phyloP scores from a whole-genome alignment of 345 rosid species.

The Populus euphratica region DNA sequence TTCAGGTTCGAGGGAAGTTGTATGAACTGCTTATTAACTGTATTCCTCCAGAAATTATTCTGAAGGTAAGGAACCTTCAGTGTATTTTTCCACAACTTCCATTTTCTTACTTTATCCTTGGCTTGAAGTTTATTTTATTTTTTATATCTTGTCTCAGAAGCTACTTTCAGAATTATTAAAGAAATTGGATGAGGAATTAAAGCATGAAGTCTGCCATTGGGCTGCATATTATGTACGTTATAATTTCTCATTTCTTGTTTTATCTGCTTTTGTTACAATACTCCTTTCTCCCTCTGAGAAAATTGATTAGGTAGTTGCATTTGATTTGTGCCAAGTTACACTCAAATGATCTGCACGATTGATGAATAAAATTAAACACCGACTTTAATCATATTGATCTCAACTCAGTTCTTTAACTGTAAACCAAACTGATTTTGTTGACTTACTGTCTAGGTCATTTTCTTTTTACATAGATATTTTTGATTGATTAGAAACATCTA shows the following conservation, averaged over 20 bases:
- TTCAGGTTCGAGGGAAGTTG: constrained; percentile 87
- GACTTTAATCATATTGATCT: not conserved
- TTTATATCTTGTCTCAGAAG: constrained; percentile 41
- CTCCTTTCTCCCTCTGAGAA: not conserved
- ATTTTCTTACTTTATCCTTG: not conserved
- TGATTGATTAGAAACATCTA: not conserved
- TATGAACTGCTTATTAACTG: constrained; percentile 80
- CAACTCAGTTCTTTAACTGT: not conserved
- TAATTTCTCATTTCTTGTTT: not conserved
- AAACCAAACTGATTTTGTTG: not conserved
- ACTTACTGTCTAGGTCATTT: not conserved
- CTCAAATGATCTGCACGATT: not conserved
- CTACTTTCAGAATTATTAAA: constrained; percentile 73
- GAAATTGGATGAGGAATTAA: constrained; percentile 84
- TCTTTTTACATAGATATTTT: not conserved
- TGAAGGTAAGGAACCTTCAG: constrained; percentile 52
- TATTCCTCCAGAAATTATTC: constrained; percentile 78
- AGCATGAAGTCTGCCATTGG: constrained; percentile 95
- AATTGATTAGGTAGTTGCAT: not conserved
- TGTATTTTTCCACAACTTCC: not conserved
- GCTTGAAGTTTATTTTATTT: constrained; percentile 10
- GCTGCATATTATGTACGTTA: constrained; percentile 89
- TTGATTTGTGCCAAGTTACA: not conserved
- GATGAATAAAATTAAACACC: not conserved
- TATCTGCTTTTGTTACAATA: not conserved